phyloP scores from a whole-genome alignment of 306 rosid species.

The Quercus ilex region DNA sequence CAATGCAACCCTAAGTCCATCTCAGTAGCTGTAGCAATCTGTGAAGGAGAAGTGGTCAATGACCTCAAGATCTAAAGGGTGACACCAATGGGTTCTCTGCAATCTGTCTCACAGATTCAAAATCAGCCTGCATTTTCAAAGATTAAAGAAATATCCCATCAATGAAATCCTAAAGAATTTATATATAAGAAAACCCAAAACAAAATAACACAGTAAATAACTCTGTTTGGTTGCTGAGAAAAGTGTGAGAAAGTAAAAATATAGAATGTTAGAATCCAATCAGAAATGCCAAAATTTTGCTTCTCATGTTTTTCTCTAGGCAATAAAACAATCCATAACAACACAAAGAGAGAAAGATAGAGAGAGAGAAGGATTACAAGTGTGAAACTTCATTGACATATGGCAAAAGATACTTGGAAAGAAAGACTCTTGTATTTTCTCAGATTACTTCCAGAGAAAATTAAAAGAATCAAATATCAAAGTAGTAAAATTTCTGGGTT shows the following conservation, averaged over 20 bases:
- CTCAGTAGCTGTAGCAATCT: conserved; percentile 19
- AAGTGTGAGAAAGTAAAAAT: conserved; percentile 1
- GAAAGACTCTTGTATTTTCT: background rate
- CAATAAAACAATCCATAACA: conserved; percentile 16
- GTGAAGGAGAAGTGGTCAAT: background rate
- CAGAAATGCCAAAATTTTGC: background rate
- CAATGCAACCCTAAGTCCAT: conserved; percentile 50
- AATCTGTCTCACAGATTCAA: background rate
- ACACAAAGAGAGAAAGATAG: background rate
- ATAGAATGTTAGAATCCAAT: background rate
- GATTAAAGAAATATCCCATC: conserved; percentile 1
- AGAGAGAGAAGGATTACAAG: background rate
- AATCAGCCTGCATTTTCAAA: conserved; percentile 20
- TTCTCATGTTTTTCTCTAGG: background rate
- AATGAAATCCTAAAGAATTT: background rate
- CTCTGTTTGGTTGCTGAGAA: background rate
- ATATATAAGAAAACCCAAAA: background rate
- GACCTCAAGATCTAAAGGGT: conserved; percentile 33
- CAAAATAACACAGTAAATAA: background rate
- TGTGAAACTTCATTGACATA: background rate
- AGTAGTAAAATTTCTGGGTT: conserved; percentile 1
- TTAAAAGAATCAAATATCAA: background rate
- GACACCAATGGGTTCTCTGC: background rate
- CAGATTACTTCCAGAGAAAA: background rate
- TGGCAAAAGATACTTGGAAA: background rate